Base-by-base conservation (phyloP, 164 flowering plant species). In the Stephania cephalantha region DNA sequence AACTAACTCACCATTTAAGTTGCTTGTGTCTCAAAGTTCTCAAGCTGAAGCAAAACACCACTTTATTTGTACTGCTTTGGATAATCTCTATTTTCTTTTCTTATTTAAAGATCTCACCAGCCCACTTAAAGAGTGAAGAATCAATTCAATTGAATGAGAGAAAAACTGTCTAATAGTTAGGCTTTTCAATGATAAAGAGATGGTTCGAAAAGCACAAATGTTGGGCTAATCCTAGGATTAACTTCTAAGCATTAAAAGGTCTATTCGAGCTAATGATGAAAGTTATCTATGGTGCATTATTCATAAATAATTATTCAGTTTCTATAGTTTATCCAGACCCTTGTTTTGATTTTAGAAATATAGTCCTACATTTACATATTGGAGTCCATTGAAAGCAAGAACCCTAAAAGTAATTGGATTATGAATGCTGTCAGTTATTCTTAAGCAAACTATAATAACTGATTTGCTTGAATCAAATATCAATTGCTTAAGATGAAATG, bases 1-100 rank as follows among this genome's bases (percentile, higher is more conserved):
- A 22, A 65, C 68, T 22, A 65, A 65, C 68, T 5, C 71, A 35
- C 71, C 71, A 69, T 48, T 69, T 9, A 45, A 18, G 71, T 69
- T 69, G 71, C 71, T 69, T 69, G 71, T 13, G 20, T 35, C 48
- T 69, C 71, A 69, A 69, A 69, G 71, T 69, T 69, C 71, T 35
- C 46, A 69, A 35, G 71, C 71, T 69, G 44, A 69, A 69, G 71
- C 48, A 69, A 35, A 69, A 71, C 18, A 48, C 18, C 48, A 71
- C 50, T 35, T 10, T 31, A 17, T 22, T 13, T 2, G 18, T 58
- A 10, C 29, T 9, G 9, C 7, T 65, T 65, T 30, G 68, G 35
- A 65, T 65, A 65, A 65, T 25, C 68, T 65, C 10, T 65, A 5
- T 7, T 65, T 0, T 65, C 35, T 65, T 65, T 29, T 65, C 68